Base-by-base conservation (phyloP, 208 protist species). In the Porcisia hertigi region DNA sequence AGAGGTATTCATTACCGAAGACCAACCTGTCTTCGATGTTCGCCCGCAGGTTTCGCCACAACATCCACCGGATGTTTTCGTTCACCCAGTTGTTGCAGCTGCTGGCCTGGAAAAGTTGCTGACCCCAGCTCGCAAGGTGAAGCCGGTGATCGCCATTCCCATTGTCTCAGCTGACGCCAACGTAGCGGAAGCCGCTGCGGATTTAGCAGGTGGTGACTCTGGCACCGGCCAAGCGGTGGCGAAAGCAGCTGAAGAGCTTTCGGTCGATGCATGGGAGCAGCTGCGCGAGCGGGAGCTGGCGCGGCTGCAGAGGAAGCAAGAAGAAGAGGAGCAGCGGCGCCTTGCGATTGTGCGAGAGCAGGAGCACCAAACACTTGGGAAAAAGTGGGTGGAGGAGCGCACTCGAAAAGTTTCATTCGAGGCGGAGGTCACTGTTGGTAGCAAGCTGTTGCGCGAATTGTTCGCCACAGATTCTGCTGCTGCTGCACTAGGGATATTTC, bases 211-310 rank as follows among this genome's bases (percentile, higher is more conserved):
- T 43, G 69, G 49, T 18, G 18, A 23, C 16, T n/a, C 52, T 39
- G 45, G 25, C 12, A 23, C 18, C 23, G 66, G 36, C 25, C 23
- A 3, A 5, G 66, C 45, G 45, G 64, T 6, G 6, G 43, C 64
- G 43, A 52, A 5, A 16, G n/a, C 30, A 30, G 7, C 23, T n/a
- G 30, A n/a, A 53, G 53, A 30, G 34, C 69, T 94, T 36, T 95
- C 93, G 7, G 91, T 96, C 4, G 92, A 96, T 77, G 75, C 78
- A 7, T 97, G 94, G 92, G 91, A 96, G 81, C 81, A 88, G 62
- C 94, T 96, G 74, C 90, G 94, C 34, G 90, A 97, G 67, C 76
- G 82, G 58, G 91, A 97, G 78, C 72, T 97, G 57, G 86, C 87
- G 52, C 80, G 88, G 23, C 70, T 96, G 49, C 90, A 90, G 47